Conservation (phyloP, 2,329 filamentous ascomycete genomes). For the Taxawa tesnikishii region DNA sequence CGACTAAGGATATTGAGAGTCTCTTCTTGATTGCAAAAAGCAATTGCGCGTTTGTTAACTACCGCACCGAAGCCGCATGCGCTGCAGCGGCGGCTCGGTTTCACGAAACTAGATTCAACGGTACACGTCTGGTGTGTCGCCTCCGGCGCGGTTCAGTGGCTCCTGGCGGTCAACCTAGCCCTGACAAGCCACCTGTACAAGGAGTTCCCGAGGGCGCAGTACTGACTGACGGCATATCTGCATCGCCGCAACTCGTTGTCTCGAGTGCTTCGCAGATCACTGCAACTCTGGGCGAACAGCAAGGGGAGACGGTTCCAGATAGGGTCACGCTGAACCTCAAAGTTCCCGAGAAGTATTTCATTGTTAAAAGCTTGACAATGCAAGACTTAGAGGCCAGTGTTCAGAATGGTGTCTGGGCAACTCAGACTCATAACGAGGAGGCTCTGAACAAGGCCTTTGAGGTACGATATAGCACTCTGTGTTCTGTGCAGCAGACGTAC, state of each 20-base stretch:
- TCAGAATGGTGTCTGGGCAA: conserved; percentile 83
- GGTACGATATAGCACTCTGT: conserved; percentile 34
- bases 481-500: background rate
- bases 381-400: conserved; percentile 85
- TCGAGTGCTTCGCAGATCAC: background rate
- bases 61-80: conserved; percentile 68
- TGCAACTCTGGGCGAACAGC: background rate
- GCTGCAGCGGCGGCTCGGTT: conserved; percentile 67
- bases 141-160: conserved; percentile 41
- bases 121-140: conserved; percentile 74
- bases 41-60: conserved; percentile 96
- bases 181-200: background rate
- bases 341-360: conserved; percentile 70
- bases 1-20: conserved; percentile 65
- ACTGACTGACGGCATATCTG: background rate
- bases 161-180: background rate
- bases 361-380: conserved; percentile 83
- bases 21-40: conserved; percentile 93
- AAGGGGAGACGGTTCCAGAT: background rate
- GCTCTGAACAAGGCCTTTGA: conserved; percentile 69
- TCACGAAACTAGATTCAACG: conserved; percentile 82
- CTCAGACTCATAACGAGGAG: conserved; percentile 87
- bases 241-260: background rate
- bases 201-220: background rate
- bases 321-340: background rate